Evolutionary conservation across 305 asterid genomes (phyloP).

Genomic region (Salvia sclarea): DNA sequence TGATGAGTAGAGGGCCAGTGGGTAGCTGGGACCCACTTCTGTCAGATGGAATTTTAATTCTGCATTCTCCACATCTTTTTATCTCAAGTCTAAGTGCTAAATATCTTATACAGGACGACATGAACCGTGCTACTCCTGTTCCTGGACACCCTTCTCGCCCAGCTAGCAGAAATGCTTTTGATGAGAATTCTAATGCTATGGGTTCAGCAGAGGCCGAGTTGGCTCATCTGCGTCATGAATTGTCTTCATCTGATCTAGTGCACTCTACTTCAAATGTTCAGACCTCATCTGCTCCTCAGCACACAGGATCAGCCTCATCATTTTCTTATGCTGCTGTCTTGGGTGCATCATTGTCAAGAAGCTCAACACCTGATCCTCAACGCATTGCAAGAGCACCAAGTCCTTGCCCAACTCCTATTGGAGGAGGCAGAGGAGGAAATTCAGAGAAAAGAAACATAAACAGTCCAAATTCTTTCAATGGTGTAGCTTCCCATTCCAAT

Average conservation of each 20-base stretch:
- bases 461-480: conserved; percentile 65
- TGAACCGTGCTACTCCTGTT: conserved; percentile 63
- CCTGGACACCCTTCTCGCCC: conserved; percentile 88
- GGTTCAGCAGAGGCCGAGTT: conserved; percentile 69
- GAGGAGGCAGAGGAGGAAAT: conserved; percentile 64
- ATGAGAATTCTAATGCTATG: conserved; percentile 51
- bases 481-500: conserved; percentile 53
- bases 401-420: conserved; percentile 90
- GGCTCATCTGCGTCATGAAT: conserved; percentile 63
- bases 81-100: not conserved
- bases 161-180: conserved; percentile 79
- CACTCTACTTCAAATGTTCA: conserved; percentile 50
- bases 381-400: conserved; percentile 85
- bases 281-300: conserved; percentile 59
- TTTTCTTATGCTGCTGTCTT: conserved; percentile 92
- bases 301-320: conserved; percentile 58
- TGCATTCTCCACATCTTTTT: not conserved
- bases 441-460: conserved; percentile 64
- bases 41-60: not conserved
- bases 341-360: conserved; percentile 89
- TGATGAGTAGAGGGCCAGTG: not conserved
- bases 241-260: conserved; percentile 51
- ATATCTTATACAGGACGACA: conserved; percentile 64
- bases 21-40: not conserved
- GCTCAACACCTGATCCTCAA: conserved; percentile 94